Evolutionary conservation across 75 land plant genomes (phyloP), one percentile per base, ranked within the genome.

Genomic region (Selaginella moellendorffii): DNA sequence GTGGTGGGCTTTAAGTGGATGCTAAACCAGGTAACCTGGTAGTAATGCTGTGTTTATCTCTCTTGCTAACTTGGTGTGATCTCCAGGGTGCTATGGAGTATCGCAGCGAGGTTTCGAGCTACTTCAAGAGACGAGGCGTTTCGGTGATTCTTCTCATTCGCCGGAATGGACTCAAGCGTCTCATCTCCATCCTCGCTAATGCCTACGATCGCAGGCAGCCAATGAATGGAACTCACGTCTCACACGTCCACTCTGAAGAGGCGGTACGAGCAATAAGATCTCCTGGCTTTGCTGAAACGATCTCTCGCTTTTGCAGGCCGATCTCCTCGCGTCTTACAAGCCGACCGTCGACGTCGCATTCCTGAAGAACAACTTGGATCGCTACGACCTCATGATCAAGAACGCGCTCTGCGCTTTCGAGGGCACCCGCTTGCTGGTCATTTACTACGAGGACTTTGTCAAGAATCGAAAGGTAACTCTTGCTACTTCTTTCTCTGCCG

Each of bases 1-100:
- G 93, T 85, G 29, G 83, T 88, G 61, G 93, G 88, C 0, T 69
- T 88, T 65, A 88, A 88, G 68, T 88, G 93, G 93, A 88, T 88
- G 93, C 82, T 88, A 29, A 88, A 88, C 72, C 93, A 88, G 85
- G 93, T 88, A 76, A 18, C 17, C 24, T 5, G 46, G 14, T 36
- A 36, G 14, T 14, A 5, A 36, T 5, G 46, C 46, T 36, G 5
- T 5, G 5, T 36, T 36, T 36, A 36, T 5, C 14, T 36, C 14
- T 36, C 5, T 36, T 36, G 5, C 20, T 2, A 24, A 0, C 17
- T 56, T 56, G 20, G 29, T 20, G 10, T 64, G 54, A 67, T 24
- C 30, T 79, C 56, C 82, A 89, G 96, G 96, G 90, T 51, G 51
- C 78, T 18, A 67, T 89, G 84, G 76, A 79, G 54, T 73, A 89